Percentiles rank a stretch among this genome's conserved stretches.
Conservation (phyloP, 192 early-diverging fungal species). For the Funneliformis mosseae region DNA sequence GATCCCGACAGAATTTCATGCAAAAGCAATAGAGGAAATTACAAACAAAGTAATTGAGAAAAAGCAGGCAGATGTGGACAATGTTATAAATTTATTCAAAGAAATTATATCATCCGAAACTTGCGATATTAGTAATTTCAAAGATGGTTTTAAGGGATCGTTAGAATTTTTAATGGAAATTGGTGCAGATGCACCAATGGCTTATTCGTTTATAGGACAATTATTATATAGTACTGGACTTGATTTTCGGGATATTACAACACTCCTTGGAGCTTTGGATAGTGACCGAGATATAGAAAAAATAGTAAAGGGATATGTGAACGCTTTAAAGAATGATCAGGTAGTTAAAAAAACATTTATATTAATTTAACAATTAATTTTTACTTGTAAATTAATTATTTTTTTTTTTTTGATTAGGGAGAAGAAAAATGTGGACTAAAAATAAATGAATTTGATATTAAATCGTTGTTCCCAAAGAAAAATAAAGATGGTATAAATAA, state of each 20-base stretch:
- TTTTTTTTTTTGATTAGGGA: neutral
- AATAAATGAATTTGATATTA: constrained; percentile 28
- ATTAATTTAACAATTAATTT: neutral
- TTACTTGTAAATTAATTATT: neutral
- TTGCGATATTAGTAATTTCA: constrained; percentile 52
- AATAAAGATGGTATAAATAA: constrained; percentile 17
- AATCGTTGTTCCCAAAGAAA: neutral
- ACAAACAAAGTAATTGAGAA: constrained; percentile 51
- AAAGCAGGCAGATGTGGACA: constrained; percentile 53
- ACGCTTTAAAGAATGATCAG: neutral
- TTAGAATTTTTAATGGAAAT: constrained; percentile 71
- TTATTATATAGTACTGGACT: constrained; percentile 58
- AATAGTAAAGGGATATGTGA: constrained; percentile 12
- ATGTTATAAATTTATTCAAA: constrained; percentile 59
- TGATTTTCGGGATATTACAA: constrained; percentile 48
- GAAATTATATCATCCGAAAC: constrained; percentile 47
- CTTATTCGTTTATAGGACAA: constrained; percentile 64
- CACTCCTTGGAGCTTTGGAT: constrained; percentile 46
- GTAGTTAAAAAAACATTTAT: constrained; percentile 2
- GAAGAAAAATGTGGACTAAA: constrained; percentile 8
- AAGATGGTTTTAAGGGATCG: constrained; percentile 55
- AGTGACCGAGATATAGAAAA: neutral
- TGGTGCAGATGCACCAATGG: constrained; percentile 70
- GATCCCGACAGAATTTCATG: constrained; percentile 35
- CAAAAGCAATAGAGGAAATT: constrained; percentile 39